Percentiles rank a stretch among this genome's conserved stretches.
phyloP scores from a whole-genome alignment of 2,329 filamentous ascomycete genomes.

The Lasiodiplodia citricola region DNA sequence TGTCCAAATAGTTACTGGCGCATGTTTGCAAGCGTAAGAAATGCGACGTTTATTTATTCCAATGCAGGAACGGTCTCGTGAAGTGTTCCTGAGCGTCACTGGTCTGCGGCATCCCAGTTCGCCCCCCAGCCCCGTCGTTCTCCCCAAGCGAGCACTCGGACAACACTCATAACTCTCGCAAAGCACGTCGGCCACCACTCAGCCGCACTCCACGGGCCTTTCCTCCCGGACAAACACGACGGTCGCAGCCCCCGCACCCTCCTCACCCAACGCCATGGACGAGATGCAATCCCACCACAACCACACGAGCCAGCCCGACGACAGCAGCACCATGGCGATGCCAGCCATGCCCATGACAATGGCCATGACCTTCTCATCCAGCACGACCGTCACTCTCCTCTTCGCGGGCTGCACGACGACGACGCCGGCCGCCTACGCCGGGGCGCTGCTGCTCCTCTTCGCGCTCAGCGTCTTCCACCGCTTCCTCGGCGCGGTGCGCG shows the following conservation, averaged over 20 bases:
- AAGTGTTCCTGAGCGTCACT: too few relatives aligned
- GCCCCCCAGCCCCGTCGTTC: too few relatives aligned
- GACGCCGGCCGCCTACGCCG: slow-evolving; percentile 34
- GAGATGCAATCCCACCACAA: not conserved
- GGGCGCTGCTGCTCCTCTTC: slow-evolving; percentile 38
- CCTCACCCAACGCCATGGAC: too few relatives aligned
- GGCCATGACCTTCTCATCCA: slow-evolving; percentile 37
- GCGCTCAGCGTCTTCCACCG: slow-evolving; percentile 37
- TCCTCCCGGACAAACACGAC: too few relatives aligned
- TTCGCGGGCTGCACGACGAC: slow-evolving; percentile 38
- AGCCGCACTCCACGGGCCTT: too few relatives aligned
- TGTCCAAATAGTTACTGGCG: not conserved
- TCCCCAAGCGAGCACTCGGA: too few relatives aligned
- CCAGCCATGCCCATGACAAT: slow-evolving; percentile 27
- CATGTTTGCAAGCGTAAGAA: not conserved
- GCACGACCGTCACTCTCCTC: slow-evolving; percentile 38
- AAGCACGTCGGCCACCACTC: too few relatives aligned
- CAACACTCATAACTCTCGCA: too few relatives aligned
- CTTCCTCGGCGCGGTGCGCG: slow-evolving; percentile 37
- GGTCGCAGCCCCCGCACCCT: too few relatives aligned
- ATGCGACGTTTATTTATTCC: not conserved
- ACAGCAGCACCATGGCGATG: not conserved
- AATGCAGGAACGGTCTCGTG: not conserved
- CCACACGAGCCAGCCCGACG: not conserved
- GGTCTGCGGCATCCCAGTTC: not conserved